These are phyloP conservation scores for Fusarium chlamydosporum DNA, from an alignment of 2,329 filamentous ascomycete genomes.

Conservation along the genomic window DNA sequence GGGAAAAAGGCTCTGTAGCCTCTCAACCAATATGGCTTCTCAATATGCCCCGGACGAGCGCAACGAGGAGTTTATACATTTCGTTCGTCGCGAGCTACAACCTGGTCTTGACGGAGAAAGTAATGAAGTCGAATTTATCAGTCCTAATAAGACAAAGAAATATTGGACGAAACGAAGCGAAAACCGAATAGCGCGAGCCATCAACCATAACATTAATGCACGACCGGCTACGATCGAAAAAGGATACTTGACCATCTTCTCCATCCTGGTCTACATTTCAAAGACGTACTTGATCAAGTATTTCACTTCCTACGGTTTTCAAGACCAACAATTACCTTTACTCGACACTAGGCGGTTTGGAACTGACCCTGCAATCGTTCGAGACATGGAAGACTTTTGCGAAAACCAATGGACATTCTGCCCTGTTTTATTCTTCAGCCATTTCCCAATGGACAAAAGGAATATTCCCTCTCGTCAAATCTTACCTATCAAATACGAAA, in stretches of 20 bases:
- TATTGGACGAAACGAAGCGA: slow-evolving; percentile 17
- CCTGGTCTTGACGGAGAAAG: background rate
- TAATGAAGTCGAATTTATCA: background rate
- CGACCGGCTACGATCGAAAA: slow-evolving; percentile 8
- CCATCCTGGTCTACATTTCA: slow-evolving; percentile 28
- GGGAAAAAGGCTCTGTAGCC: background rate
- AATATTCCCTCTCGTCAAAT: slow-evolving; percentile 11
- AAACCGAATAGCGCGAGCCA: slow-evolving; percentile 1
- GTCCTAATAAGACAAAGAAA: background rate
- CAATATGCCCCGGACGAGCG: background rate
- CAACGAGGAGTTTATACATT: slow-evolving; percentile 14
- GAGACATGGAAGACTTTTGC: slow-evolving; percentile 4
- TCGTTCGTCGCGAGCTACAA: background rate
- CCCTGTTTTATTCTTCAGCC: slow-evolving; percentile 7
- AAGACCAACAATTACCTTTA: slow-evolving; percentile 25
- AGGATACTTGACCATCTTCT: slow-evolving; percentile 32
- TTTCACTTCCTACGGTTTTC: background rate
- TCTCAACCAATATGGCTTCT: background rate
- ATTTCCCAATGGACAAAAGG: background rate
- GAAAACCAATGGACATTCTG: slow-evolving; percentile 33
- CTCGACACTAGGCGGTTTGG: background rate
- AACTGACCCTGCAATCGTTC: background rate
- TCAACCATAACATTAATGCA: background rate
- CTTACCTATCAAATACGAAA: slow-evolving; percentile 18
- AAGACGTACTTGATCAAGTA: slow-evolving; percentile 4